phyloP scores from a whole-genome alignment of 2,329 filamentous ascomycete species.

The Fusarium avenaceum region DNA sequence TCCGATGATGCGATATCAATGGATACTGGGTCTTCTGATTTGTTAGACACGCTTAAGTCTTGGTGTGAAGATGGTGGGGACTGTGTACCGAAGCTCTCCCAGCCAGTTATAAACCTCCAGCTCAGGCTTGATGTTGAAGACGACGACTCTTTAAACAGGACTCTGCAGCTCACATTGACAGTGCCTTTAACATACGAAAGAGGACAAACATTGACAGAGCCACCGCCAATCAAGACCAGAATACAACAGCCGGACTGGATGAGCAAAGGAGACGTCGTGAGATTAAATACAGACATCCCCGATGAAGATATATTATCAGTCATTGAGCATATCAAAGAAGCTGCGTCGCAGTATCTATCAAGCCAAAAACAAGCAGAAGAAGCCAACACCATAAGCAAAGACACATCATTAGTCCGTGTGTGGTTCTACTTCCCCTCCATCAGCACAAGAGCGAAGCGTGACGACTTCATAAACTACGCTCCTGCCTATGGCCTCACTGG shows the following conservation, averaged over 20 bases:
- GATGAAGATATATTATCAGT: slow-evolving; percentile 60
- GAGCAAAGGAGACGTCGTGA: slow-evolving; percentile 61
- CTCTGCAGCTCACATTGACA: slow-evolving; percentile 53
- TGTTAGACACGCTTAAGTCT: slow-evolving; percentile 39
- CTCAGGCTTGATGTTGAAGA: slow-evolving; percentile 47
- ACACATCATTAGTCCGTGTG: slow-evolving; percentile 60
- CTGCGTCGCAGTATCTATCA: slow-evolving; percentile 51
- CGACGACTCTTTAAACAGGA: slow-evolving; percentile 11
- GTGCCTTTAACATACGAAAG: slow-evolving; percentile 50
- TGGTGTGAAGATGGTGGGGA: slow-evolving; percentile 44
- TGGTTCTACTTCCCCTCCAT: slow-evolving; percentile 76
- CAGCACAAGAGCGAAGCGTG: slow-evolving; percentile 69
- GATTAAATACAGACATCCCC: slow-evolving; percentile 57
- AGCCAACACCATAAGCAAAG: background rate
- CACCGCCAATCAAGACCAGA: slow-evolving; percentile 58
- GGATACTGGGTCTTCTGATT: slow-evolving; percentile 35
- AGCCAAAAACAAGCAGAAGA: slow-evolving; percentile 23
- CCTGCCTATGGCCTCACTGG: slow-evolving; percentile 67
- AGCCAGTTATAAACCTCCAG: slow-evolving; percentile 41
- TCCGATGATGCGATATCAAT: slow-evolving; percentile 53
- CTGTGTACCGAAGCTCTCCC: background rate
- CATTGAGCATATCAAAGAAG: slow-evolving; percentile 60
- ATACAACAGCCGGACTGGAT: slow-evolving; percentile 66
- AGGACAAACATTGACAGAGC: slow-evolving; percentile 46
- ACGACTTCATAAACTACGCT: slow-evolving; percentile 68